These are phyloP conservation scores for Pelargonium myrrhifolium DNA, from an alignment of 441 rosid species.

Conservation along the genomic window DNA sequence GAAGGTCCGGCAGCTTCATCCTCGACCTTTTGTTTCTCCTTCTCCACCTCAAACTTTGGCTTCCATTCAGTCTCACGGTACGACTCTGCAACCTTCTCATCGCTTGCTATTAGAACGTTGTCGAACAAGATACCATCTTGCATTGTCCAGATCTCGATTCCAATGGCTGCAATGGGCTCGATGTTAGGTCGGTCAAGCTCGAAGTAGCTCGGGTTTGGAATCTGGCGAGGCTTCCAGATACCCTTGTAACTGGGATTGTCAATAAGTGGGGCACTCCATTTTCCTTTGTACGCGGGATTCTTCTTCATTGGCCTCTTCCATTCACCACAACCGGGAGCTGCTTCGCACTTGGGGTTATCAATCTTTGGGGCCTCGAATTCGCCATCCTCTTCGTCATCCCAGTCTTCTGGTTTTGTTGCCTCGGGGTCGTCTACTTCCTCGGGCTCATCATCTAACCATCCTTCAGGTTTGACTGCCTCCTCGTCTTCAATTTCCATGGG, in stretches of 20 bases:
- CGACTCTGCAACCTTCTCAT: slow-evolving; percentile 25
- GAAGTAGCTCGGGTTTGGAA: slow-evolving; percentile 27
- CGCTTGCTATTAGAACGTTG: slow-evolving; percentile 26
- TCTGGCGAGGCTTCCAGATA: slow-evolving; percentile 29
- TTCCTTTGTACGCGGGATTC: slow-evolving; percentile 28
- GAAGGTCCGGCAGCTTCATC: slow-evolving; percentile 17
- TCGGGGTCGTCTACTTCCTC: slow-evolving; percentile 34
- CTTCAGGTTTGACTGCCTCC: slow-evolving; percentile 30
- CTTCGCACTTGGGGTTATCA: slow-evolving; percentile 24
- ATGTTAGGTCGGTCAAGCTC: slow-evolving; percentile 25
- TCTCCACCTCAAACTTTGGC: slow-evolving; percentile 28
- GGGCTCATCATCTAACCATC: slow-evolving; percentile 29
- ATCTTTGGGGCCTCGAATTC: slow-evolving; percentile 29
- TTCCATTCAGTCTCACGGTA: slow-evolving; percentile 28
- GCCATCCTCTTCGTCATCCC: slow-evolving; percentile 37
- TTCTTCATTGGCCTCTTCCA: slow-evolving; percentile 30
- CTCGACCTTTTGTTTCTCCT: slow-evolving; percentile 24
- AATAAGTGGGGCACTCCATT: slow-evolving; percentile 30
- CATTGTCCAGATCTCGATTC: slow-evolving; percentile 37
- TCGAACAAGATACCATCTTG: slow-evolving; percentile 33
- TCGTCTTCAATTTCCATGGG: slow-evolving; percentile 26
- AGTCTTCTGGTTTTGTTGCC: slow-evolving; percentile 29
- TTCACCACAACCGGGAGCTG: slow-evolving; percentile 30
- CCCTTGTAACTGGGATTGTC: slow-evolving; percentile 32
- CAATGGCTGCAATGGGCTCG: slow-evolving; percentile 31